Conservation (phyloP, 208 protist genomes). For the Zelonia costaricensis region DNA sequence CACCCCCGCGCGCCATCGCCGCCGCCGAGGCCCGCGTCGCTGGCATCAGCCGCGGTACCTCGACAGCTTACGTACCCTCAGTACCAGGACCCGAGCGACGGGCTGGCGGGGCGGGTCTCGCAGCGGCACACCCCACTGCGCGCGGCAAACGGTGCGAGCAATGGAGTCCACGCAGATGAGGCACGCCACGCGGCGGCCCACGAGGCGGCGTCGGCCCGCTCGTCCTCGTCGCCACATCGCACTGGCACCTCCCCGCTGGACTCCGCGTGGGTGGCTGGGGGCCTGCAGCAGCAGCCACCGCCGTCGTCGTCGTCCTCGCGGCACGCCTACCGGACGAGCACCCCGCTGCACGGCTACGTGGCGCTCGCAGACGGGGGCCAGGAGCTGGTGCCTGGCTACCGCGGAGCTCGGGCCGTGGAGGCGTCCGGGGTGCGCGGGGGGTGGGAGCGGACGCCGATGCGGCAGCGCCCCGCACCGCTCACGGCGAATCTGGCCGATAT, state of each 20-base stretch:
- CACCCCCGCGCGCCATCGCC: not conserved
- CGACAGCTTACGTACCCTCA: not conserved
- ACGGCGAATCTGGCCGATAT: constrained; percentile 24
- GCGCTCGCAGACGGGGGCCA: not conserved
- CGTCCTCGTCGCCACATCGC: constrained; percentile 1
- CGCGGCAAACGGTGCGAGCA: not conserved
- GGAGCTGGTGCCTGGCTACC: not conserved
- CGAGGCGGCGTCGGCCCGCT: not conserved
- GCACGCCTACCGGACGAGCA: constrained; percentile 5
- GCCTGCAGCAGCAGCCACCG: not conserved
- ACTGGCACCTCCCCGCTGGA: not conserved
- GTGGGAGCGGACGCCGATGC: constrained; percentile 21
- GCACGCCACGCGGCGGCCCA: not conserved
- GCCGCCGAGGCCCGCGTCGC: constrained; percentile 10
- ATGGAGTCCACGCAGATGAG: not conserved
- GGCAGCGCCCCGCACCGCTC: constrained; percentile 20
- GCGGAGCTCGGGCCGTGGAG: constrained; percentile 1
- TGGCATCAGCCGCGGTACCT: not conserved
- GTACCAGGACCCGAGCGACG: not conserved
- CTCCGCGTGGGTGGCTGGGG: constrained; percentile 1
- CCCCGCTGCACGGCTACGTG: constrained; percentile 15
- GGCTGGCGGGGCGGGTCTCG: not conserved
- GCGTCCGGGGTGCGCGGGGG: constrained; percentile 3
- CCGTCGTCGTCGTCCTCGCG: no score
- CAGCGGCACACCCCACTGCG: not conserved